Base-by-base conservation (phyloP, 768 basidiomycete genomes). In the Mycena kentingensis region DNA sequence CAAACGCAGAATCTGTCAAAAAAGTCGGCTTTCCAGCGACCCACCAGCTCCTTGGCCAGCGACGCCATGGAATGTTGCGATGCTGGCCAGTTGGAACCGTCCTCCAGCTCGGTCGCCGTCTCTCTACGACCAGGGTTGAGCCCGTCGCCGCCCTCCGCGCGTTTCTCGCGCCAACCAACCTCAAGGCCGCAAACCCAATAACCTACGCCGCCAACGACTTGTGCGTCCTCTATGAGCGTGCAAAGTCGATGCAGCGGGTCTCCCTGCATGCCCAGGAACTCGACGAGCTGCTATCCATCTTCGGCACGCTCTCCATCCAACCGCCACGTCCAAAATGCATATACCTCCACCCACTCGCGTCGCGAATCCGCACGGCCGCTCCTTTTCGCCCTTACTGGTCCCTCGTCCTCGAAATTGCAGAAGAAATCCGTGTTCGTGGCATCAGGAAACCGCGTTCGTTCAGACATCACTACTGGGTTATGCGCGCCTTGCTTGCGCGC, bases 1-100 rank as follows among this genome's bases (percentile, higher is more conserved):
- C n/a, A n/a, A n/a, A n/a, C n/a, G n/a, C n/a, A n/a, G n/a, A n/a
- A n/a, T n/a, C n/a, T n/a, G n/a, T n/a, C n/a, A n/a, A n/a, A n/a
- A n/a, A n/a, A n/a, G n/a, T n/a, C n/a, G n/a, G n/a, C n/a, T n/a
- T n/a, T n/a, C n/a, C n/a, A n/a, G n/a, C n/a, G n/a, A n/a, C n/a
- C n/a, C n/a, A n/a, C n/a, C n/a, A 16, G 31, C 31, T 16, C 8
- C 31, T 32, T 8, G 31, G 16, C 8, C 31, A 16, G 8, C 10
- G 8, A 16, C 31, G 83, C 77, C 78, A 87, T 88, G 85, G 85
- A 85, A 88, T 88, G 87, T 87, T 78, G 84, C 83, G 83, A 86
- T 86, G 86, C 70, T 74, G 73, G 60, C 65, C 48, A 7, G 3
- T 3, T 12, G 49, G 15, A 35, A 45, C 56, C 50, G 49, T 52